Base-by-base conservation (phyloP, 148 eudicot genomes). In the Chenopodium suecicum region DNA sequence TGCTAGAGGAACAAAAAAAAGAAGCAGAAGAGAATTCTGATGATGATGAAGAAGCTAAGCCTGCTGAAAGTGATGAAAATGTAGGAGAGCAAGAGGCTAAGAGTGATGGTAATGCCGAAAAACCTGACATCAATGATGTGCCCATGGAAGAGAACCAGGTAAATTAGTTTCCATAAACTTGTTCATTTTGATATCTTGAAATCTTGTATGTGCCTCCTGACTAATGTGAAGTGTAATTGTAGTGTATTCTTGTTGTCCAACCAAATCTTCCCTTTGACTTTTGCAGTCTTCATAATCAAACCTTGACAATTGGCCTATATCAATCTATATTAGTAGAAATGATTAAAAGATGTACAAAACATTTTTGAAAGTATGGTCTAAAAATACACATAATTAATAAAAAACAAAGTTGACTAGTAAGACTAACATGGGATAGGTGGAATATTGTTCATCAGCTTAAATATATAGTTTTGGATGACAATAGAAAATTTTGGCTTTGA, bases 111-210 rank as follows among this genome's bases (percentile, higher is more conserved):
- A 76, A 68, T 63, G 84, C 82, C 46, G 92, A 88, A 81, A 95
- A 93, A 80, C 97, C 96, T 0, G 96, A 95, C 83, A 95, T 95
- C 71, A 93, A 95, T 63, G 94, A 93, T 83, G 81, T 91, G 75
- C 98, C 98, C 22, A 87, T 91, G 97, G 97, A 93, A 78, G 94
- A 93, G 77, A 82, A 70, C 70, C 84, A 89, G 98, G 97, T 95
- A 83, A 54, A 56, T 14, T 56, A 56, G 6, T 14, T 56, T 56
- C 20, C 62, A 56, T 17, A 17, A 13, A 56, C 62, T 3, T 56
- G 16, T 56, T 56, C 20, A 56, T 19, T 56, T 7, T 56, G 62
- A 22, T 56, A 56, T 56, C 62, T 56, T 16, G 19, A 56, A 56
- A 56, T 2, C 62, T 56, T 56, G 62, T 19, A 3, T n/a, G 11